Base-by-base conservation (phyloP, 192 early-diverging fungal species). In the Pilobolus umbonatus region DNA sequence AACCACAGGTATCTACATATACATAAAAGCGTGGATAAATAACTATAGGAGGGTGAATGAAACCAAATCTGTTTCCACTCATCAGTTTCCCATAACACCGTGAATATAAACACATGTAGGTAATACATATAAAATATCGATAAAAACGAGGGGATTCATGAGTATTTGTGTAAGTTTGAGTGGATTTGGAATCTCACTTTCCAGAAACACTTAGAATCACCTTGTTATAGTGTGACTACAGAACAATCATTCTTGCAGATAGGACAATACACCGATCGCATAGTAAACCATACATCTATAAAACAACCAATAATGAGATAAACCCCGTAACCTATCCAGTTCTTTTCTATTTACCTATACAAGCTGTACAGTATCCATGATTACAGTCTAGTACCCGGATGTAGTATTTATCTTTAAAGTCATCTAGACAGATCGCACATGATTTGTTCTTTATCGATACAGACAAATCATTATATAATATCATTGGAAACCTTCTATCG, bases 351-450 rank as follows among this genome's bases (percentile, higher is more conserved):
- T 66, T 62, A 72, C 64, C 71, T 45, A 72, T 67, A 49, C 71
- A 72, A 28, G 38, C 56, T 21, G 52, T 46, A 50, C 71, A 72
- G 43, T 67, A 72, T 7, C 61, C 65, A 43, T 72, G 71, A 12
- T 49, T 32, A 55, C 71, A 72, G 11, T 60, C 65, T 43, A 72
- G 26, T n/a, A 63, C 47, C 19, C 71, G 71, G 5, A 72, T 39
- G 11, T 31, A 24, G 8, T 15, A 56, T 5, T 49, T 49, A 1
- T 11, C 21, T 29, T 35, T 22, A 32, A 72, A 72, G n/a, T 72
- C 69, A 4, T 72, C 71, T 19, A 66, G 42, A 43, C 71, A 72
- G 36, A 72, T 72, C 9, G 55, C 31, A 40, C 71, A 72, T 11
- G 32, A 43, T 9, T 34, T 38, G 46, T 67, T 67, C 15, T 38